These are phyloP conservation scores for Clausena lansium DNA, from an alignment of 345 rosid species.

Conservation along the genomic window DNA sequence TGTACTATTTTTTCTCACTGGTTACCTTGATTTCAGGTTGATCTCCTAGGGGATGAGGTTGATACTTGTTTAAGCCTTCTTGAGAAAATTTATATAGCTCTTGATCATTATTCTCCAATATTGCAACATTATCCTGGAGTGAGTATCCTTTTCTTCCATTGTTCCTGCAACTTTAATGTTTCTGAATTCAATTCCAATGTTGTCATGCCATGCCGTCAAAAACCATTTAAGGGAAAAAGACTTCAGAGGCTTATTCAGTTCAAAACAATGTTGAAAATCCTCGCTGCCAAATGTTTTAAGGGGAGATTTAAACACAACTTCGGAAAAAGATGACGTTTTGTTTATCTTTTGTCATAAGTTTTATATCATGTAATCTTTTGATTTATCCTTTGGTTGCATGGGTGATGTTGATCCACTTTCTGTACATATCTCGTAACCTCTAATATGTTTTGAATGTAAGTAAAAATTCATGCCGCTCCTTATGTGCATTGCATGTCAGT, in stretches of 20 bases:
- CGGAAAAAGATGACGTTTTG: not conserved
- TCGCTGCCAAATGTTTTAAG: not conserved
- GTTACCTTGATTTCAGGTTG: slow-evolving; percentile 62
- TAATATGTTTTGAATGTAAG: not conserved
- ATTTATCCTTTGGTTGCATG: not conserved
- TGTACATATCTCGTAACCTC: not conserved
- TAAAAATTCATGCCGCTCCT: not conserved
- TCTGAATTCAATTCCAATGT: not conserved
- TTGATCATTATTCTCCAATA: slow-evolving; percentile 91
- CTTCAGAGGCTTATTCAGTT: not conserved
- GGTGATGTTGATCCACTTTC: not conserved
- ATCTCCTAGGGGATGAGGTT: slow-evolving; percentile 90
- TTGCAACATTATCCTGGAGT: slow-evolving; percentile 91
- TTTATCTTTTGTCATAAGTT: not conserved
- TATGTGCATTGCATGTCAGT: not conserved
- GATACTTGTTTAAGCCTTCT: slow-evolving; percentile 69
- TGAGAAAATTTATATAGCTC: slow-evolving; percentile 87
- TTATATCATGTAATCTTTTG: no score
- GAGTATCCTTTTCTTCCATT: slow-evolving; percentile 27
- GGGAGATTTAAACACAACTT: not conserved
- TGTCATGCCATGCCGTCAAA: not conserved
- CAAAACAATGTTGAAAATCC: not conserved
- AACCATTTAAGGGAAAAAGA: not conserved
- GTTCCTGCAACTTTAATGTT: not conserved
- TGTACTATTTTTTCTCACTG: not conserved